Percentiles rank a stretch among this genome's conserved stretches.
These are phyloP conservation scores for Globisporangium polare DNA, from an alignment of 352 stramenopile genomes.

Conservation along the genomic window DNA sequence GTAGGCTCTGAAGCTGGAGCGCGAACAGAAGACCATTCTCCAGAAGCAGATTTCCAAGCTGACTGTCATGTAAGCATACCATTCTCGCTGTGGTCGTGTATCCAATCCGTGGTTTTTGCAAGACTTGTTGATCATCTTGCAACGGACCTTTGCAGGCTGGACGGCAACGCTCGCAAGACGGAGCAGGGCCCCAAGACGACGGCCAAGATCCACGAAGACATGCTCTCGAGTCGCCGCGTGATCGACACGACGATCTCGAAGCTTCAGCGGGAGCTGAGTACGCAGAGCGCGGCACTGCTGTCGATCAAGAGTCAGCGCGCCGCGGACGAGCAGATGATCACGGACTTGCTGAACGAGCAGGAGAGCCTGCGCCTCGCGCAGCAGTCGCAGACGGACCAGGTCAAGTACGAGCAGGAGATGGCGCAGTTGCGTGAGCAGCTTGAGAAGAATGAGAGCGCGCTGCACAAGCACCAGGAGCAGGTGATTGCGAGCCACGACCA, in stretches of 20 bases:
- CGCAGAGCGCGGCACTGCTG: conserved; percentile 51
- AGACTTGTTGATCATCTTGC: not conserved
- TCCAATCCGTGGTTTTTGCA: too few relatives aligned
- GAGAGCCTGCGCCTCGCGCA: conserved; percentile 61
- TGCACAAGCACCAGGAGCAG: conserved; percentile 72
- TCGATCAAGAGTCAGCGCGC: conserved; percentile 67
- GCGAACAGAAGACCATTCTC: conserved; percentile 63
- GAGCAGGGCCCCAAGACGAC: conserved; percentile 38
- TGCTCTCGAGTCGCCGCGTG: conserved; percentile 78
- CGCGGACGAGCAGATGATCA: conserved; percentile 79
- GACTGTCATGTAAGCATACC: conserved; percentile 46
- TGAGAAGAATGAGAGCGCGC: conserved; percentile 59
- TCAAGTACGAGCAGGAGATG: conserved; percentile 69
- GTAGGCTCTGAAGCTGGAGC: conserved; percentile 73
- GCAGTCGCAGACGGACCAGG: conserved; percentile 37
- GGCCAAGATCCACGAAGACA: conserved; percentile 70
- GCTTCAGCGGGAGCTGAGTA: conserved; percentile 62
- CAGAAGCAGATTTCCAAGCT: conserved; percentile 80
- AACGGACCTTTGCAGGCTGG: conserved; percentile 27
- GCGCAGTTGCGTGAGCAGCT: conserved; percentile 62
- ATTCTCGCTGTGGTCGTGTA: not conserved
- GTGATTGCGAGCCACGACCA: conserved; percentile 60
- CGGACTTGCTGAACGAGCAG: conserved; percentile 80
- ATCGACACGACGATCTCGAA: conserved; percentile 81
- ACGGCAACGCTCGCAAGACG: conserved; percentile 34